A percentile compares a stretch with the other conserved stretches of the same genome.
Evolutionary conservation across 2,329 filamentous ascomycete genomes (phyloP).

Genomic region (Sclerotinia sclerotiorum): DNA sequence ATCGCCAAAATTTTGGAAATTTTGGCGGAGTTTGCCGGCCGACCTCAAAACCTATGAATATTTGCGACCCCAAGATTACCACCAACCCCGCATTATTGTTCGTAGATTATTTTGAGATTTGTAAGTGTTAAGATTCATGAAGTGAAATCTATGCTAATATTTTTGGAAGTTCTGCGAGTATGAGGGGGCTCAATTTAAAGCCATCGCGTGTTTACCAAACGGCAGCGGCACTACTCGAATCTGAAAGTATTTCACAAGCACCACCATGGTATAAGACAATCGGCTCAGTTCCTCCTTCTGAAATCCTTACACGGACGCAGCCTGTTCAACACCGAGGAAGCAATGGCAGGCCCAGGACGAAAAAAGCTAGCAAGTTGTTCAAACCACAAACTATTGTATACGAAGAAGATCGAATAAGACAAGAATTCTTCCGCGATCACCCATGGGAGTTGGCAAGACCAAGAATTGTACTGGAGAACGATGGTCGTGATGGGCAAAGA

Average conservation of each 20-base stretch:
- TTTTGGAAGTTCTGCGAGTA: constrained; percentile 22
- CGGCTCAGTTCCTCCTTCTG: constrained; percentile 51
- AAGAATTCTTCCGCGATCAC: constrained; percentile 86
- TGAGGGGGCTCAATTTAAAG: constrained; percentile 40
- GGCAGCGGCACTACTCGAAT: constrained; percentile 47
- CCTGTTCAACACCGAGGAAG: constrained; percentile 48
- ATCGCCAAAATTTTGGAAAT: constrained; percentile 21
- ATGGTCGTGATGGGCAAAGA: constrained; percentile 75
- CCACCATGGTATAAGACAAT: constrained; percentile 41
- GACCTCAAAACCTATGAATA: constrained; percentile 18
- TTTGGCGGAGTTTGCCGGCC: constrained; percentile 19
- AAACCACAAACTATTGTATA: constrained; percentile 75
- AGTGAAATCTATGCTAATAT: background rate
- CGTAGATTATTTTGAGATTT: constrained; percentile 6
- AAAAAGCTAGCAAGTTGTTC: constrained; percentile 74
- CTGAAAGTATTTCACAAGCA: constrained; percentile 43
- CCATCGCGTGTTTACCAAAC: constrained; percentile 51
- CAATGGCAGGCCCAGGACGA: constrained; percentile 42
- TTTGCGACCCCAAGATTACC: constrained; percentile 15
- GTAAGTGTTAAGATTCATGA: background rate
- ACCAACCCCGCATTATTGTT: constrained; percentile 15
- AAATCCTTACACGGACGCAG: constrained; percentile 56
- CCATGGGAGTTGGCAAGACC: constrained; percentile 96
- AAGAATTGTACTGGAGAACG: constrained; percentile 77
- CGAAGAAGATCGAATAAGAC: constrained; percentile 78